Evolutionary conservation across 108 stramenopile genomes (phyloP).

Genomic region (Aureococcus anophagefferens): DNA sequence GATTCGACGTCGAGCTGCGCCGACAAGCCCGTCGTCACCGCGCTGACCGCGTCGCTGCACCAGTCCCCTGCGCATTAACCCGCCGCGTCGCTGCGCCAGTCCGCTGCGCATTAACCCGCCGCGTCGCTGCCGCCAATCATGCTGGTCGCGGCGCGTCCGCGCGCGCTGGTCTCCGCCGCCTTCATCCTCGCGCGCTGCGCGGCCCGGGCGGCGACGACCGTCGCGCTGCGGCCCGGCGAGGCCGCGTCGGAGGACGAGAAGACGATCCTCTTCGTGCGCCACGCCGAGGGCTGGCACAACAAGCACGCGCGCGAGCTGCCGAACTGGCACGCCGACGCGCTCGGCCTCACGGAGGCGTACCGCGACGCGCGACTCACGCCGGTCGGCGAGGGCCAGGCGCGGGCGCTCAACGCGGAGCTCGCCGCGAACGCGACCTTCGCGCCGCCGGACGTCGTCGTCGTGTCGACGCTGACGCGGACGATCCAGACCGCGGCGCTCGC

Average conservation of each 20-base stretch:
- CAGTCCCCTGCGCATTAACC: too few relatives aligned
- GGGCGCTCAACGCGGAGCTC: conserved; percentile 4
- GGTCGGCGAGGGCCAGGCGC: conserved; percentile 25
- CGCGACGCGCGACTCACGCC: conserved; percentile 22
- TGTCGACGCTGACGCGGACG: conserved; percentile 54
- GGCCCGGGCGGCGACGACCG: too few relatives aligned
- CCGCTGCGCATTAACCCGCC: too few relatives aligned
- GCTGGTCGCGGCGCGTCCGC: too few relatives aligned
- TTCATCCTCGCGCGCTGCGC: too few relatives aligned
- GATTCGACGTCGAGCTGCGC: too few relatives aligned
- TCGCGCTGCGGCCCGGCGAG: background rate
- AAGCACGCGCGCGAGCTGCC: background rate
- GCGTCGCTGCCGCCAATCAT: too few relatives aligned
- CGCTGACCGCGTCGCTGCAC: too few relatives aligned
- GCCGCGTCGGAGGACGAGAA: background rate
- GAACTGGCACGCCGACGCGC: background rate
- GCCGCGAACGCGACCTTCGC: conserved; percentile 13
- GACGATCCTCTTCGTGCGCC: conserved; percentile 49
- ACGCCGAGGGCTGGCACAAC: conserved; percentile 66
- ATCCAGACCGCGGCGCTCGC: conserved; percentile 40
- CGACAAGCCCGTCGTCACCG: too few relatives aligned
- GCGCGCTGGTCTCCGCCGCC: too few relatives aligned
- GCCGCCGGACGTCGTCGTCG: conserved; percentile 32
- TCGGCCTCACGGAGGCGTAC: background rate
- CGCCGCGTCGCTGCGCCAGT: too few relatives aligned